A percentile compares a stretch with the other conserved stretches of the same genome.
These are phyloP conservation scores for Sporothrix humicola DNA, from an alignment of 2,329 filamentous ascomycete species.

Conservation along the genomic window DNA sequence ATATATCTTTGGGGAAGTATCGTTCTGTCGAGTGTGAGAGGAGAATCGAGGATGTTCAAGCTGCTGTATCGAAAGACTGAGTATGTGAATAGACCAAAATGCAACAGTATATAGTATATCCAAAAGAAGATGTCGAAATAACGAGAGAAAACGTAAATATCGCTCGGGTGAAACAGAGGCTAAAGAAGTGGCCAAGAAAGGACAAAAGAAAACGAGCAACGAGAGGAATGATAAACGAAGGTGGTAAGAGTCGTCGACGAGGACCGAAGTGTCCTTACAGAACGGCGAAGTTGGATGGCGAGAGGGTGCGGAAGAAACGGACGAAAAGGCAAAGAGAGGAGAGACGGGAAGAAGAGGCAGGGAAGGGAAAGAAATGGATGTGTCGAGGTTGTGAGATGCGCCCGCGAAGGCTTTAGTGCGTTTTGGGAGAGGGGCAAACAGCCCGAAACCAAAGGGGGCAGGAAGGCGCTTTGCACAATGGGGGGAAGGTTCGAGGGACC, in stretches of 20 bases:
- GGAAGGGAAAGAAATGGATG: slow-evolving; percentile 9
- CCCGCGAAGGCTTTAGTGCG: slow-evolving; percentile 19
- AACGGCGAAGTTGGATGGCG: neutral
- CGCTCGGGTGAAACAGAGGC: neutral
- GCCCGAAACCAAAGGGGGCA: slow-evolving; percentile 20
- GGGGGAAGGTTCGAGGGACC: slow-evolving; percentile 23
- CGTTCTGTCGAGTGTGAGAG: neutral
- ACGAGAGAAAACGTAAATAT: neutral
- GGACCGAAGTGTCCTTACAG: slow-evolving; percentile 15
- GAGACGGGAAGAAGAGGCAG: slow-evolving; percentile 15
- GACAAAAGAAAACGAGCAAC: neutral
- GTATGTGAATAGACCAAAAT: neutral
- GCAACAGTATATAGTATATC: neutral
- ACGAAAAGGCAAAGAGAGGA: neutral
- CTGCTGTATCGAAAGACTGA: neutral
- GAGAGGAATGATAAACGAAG: slow-evolving; percentile 10
- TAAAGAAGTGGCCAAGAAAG: slow-evolving; percentile 14
- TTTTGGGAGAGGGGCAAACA: slow-evolving; percentile 29
- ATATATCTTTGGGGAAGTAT: neutral
- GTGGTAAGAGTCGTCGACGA: neutral
- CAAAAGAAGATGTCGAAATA: neutral
- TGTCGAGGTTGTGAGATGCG: slow-evolving; percentile 31
- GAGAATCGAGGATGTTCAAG: neutral
- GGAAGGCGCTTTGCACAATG: slow-evolving; percentile 10
- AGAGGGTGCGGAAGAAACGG: neutral